A percentile compares a stretch with the other conserved stretches of the same genome.
Conservation (phyloP, 148 eudicot genomes). For the Vaccinium darrowii region DNA sequence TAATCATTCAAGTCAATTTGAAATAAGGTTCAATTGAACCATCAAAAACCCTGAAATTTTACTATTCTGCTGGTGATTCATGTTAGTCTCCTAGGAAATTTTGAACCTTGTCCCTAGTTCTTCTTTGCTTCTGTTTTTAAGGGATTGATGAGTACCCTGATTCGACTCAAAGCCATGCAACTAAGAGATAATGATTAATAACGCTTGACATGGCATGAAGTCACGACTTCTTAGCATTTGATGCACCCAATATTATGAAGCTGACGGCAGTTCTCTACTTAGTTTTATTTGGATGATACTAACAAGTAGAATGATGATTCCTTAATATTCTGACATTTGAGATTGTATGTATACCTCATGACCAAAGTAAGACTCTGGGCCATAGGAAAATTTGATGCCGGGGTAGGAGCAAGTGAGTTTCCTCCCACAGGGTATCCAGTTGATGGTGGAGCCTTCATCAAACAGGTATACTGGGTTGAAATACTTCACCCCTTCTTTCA, state of each 20-base stretch:
- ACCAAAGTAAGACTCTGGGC: slow-evolving; percentile 82
- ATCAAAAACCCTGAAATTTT: background rate
- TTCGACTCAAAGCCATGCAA: no score
- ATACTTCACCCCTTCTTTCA: slow-evolving; percentile 83
- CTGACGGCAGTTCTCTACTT: background rate
- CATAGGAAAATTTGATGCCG: slow-evolving; percentile 88
- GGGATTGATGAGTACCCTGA: no score
- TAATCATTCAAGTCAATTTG: background rate
- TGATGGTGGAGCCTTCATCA: slow-evolving; percentile 93
- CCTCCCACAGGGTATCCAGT: slow-evolving; percentile 97
- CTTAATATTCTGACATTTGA: background rate
- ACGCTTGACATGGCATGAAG: no score
- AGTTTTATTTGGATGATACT: no score
- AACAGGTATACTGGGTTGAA: slow-evolving; percentile 96
- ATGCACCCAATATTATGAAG: background rate
- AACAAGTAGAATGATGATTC: background rate
- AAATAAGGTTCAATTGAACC: background rate
- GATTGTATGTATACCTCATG: slow-evolving; percentile 46
- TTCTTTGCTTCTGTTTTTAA: background rate
- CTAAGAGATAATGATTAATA: no score
- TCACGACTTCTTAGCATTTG: background rate
- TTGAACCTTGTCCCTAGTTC: background rate
- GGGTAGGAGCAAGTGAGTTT: slow-evolving; percentile 98
- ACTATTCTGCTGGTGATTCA: background rate
- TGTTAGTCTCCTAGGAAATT: background rate